phyloP scores from a whole-genome alignment of 1,284 basidiomycete genomes.

The Cryptococcus hybrid region DNA sequence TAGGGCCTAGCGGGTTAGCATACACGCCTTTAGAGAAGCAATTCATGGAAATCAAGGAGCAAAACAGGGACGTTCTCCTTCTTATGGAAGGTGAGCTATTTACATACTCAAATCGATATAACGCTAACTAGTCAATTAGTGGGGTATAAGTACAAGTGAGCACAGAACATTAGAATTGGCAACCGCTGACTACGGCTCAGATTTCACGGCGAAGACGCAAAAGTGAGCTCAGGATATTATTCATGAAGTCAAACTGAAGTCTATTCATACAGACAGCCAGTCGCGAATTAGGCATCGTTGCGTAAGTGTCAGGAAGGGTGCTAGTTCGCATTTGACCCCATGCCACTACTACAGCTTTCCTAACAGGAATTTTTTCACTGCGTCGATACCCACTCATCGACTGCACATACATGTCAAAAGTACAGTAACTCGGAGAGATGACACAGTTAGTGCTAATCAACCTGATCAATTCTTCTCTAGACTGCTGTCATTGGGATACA shows the following conservation, averaged over 20 bases:
- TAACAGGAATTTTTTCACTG: constrained; percentile 75
- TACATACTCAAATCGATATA: background rate
- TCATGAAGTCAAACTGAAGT: no score
- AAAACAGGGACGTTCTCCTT: constrained; percentile 71
- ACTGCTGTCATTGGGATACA: constrained; percentile 78
- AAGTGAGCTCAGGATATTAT: constrained; percentile 50
- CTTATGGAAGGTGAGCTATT: constrained; percentile 63
- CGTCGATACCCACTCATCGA: constrained; percentile 78
- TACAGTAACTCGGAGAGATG: constrained; percentile 39
- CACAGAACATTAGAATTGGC: background rate
- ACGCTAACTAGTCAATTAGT: constrained; percentile 46
- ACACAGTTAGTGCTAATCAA: background rate
- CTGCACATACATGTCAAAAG: constrained; percentile 87
- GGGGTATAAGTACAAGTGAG: constrained; percentile 74
- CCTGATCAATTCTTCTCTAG: constrained; percentile 51
- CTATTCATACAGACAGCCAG: constrained; percentile 61
- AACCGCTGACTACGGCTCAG: constrained; percentile 26
- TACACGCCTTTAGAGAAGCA: constrained; percentile 85
- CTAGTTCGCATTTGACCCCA: background rate
- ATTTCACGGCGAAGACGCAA: constrained; percentile 88
- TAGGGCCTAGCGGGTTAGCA: constrained; percentile 72
- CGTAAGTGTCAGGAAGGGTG: constrained; percentile 21
- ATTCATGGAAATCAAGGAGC: constrained; percentile 67
- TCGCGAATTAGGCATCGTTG: constrained; percentile 74
- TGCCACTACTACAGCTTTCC: constrained; percentile 52